A percentile compares a stretch with the other conserved stretches of the same genome.
phyloP scores from a whole-genome alignment of 768 basidiomycete genomes.

The Leucosporidium yakuticum region DNA sequence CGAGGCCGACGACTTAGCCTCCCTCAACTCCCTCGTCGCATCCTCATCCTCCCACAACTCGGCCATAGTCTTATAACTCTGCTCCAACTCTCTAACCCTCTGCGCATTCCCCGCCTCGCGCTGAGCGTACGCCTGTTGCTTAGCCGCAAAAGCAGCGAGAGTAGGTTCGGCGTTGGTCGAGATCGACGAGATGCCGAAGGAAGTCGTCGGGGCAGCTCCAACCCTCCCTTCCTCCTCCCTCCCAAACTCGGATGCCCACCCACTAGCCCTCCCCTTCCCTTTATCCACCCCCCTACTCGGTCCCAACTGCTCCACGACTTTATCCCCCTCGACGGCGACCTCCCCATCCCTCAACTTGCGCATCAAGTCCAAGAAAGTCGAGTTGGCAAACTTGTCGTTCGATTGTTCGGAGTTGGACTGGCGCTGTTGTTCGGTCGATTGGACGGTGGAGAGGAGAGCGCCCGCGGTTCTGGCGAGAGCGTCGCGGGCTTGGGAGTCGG shows the following conservation, averaged over 20 bases:
- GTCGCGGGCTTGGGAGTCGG: constrained; percentile 45
- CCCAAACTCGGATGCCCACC: constrained; percentile 39
- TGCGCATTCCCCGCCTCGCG: constrained; percentile 7
- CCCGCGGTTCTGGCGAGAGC: constrained; percentile 76
- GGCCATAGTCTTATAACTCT: constrained; percentile 19
- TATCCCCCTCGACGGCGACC: constrained; percentile 68
- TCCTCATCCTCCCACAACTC: constrained; percentile 39
- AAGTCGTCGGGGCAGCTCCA: background rate
- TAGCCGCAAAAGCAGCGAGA: constrained; percentile 14
- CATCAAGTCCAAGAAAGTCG: constrained; percentile 81
- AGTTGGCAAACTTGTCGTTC: constrained; percentile 78
- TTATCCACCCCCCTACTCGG: constrained; percentile 38
- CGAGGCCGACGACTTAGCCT: constrained; percentile 4
- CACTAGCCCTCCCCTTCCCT: constrained; percentile 28
- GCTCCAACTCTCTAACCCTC: constrained; percentile 10
- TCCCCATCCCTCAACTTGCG: constrained; percentile 71
- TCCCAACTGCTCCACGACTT: no score
- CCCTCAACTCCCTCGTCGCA: constrained; percentile 12
- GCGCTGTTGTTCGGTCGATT: constrained; percentile 4
- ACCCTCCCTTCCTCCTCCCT: constrained; percentile 29
- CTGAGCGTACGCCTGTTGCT: constrained; percentile 24
- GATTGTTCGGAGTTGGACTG: constrained; percentile 51
- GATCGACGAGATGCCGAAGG: constrained; percentile 7
- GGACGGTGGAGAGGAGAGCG: constrained; percentile 65
- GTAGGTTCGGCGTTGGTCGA: no score